A percentile compares a stretch with the other conserved stretches of the same genome.
phyloP scores from a whole-genome alignment of 164 flowering plant genomes.

The Vitis rotundifolia region DNA sequence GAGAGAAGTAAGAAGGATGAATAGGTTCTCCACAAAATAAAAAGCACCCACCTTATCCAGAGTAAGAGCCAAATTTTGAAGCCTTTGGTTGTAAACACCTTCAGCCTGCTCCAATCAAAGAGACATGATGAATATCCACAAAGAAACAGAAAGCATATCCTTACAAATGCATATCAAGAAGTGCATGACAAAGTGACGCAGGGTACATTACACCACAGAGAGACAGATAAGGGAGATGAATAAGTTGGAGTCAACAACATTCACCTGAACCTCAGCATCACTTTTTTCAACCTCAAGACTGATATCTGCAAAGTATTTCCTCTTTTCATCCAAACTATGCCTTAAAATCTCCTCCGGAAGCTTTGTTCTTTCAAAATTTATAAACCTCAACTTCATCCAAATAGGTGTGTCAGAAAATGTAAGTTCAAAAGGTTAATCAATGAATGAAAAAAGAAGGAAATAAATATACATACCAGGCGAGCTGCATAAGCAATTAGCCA shows the following conservation, averaged over 20 bases:
- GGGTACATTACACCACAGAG: not conserved
- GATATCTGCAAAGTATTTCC: constrained; percentile 77
- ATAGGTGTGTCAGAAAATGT: constrained; percentile 8
- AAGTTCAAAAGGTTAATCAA: not conserved
- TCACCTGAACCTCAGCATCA: constrained; percentile 97
- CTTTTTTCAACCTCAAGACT: constrained; percentile 75
- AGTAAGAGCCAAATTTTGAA: constrained; percentile 95
- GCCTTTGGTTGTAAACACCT: constrained; percentile 98
- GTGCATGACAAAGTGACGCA: not conserved
- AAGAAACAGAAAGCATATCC: not conserved
- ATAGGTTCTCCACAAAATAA: not conserved
- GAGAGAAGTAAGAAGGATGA: not conserved
- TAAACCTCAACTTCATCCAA: constrained; percentile 81
- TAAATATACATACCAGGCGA: constrained; percentile 58
- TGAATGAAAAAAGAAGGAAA: constrained; percentile 2
- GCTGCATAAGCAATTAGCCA: constrained; percentile 98
- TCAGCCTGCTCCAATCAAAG: constrained; percentile 69
- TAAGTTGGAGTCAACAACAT: constrained; percentile 4
- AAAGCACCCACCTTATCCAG: constrained; percentile 72
- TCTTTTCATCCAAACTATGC: constrained; percentile 93
- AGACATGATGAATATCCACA: constrained; percentile 6
- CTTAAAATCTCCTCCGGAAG: constrained; percentile 87
- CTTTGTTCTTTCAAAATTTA: constrained; percentile 86
- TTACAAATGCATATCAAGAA: not conserved
- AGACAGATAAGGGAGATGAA: constrained; percentile 3